These are phyloP conservation scores for Elsinoe batatas DNA, from an alignment of 2,329 filamentous ascomycete species.

Conservation along the genomic window DNA sequence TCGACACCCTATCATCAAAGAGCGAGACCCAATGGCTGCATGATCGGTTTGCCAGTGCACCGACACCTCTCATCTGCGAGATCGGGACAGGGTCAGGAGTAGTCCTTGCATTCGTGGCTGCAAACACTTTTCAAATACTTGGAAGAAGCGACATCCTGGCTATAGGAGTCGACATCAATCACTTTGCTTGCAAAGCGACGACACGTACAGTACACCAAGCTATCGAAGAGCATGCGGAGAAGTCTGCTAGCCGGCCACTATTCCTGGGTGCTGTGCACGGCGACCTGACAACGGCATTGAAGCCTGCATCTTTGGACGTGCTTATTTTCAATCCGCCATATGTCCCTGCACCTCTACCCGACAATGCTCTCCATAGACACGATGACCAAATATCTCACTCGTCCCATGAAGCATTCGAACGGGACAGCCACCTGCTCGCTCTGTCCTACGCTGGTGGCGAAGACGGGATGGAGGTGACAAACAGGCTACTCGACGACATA, in stretches of 20 bases:
- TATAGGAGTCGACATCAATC: slow-evolving; percentile 75
- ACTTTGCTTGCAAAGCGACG: slow-evolving; percentile 70
- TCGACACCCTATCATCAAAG: slow-evolving; percentile 74
- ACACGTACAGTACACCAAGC: slow-evolving; percentile 53
- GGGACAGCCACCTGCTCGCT: slow-evolving; percentile 72
- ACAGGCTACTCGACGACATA: slow-evolving; percentile 62
- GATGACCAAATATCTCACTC: slow-evolving; percentile 13
- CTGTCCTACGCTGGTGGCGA: slow-evolving; percentile 80
- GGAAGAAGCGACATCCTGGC: slow-evolving; percentile 60
- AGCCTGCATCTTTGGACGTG: slow-evolving; percentile 58
- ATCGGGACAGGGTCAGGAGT: slow-evolving; percentile 87
- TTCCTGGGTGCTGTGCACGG: slow-evolving; percentile 60
- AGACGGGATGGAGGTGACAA: slow-evolving; percentile 91
- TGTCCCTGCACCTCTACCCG: slow-evolving; percentile 48
- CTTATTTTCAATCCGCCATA: slow-evolving; percentile 97
- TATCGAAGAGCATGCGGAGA: slow-evolving; percentile 23
- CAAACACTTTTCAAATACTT: slow-evolving; percentile 63
- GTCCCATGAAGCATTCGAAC: slow-evolving; percentile 48
- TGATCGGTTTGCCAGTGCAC: slow-evolving; percentile 43
- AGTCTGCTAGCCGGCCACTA: slow-evolving; percentile 14
- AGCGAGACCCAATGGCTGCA: slow-evolving; percentile 61
- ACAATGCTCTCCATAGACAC: slow-evolving; percentile 32
- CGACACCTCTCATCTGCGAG: slow-evolving; percentile 59
- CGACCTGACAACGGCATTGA: slow-evolving; percentile 58
- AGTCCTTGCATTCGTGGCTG: slow-evolving; percentile 78